These are phyloP conservation scores for Cyberlindnera amylophila DNA, from an alignment of 805 yeast species.

Conservation along the genomic window DNA sequence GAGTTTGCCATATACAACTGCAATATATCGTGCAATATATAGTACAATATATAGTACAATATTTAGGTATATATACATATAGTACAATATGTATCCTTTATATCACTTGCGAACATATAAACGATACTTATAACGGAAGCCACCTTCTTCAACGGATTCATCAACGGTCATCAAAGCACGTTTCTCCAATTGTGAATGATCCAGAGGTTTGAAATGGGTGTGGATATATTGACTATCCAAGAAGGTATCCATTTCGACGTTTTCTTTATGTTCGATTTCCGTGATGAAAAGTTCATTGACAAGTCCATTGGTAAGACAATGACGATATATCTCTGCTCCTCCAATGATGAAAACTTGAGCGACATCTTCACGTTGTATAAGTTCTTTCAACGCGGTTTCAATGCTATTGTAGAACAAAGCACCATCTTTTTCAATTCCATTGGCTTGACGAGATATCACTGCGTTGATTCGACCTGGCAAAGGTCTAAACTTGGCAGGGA, in stretches of 20 bases:
- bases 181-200: conserved; percentile 33
- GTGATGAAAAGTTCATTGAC: conserved; percentile 65
- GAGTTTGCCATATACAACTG: no score
- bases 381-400: conserved; percentile 36
- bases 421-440: conserved; percentile 22
- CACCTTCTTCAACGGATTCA: conserved; percentile 40
- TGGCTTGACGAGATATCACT: conserved; percentile 54
- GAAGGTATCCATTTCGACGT: conserved; percentile 64
- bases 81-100: no score
- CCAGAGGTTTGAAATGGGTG: conserved; percentile 36
- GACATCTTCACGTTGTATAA: conserved; percentile 31
- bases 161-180: conserved; percentile 33
- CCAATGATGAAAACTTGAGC: conserved; percentile 82
- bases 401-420: conserved; percentile 38
- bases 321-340: conserved; percentile 82
- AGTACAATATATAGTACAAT: neutral
- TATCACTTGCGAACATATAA: conserved; percentile 43
- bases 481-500: conserved; percentile 82
- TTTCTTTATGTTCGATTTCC: conserved; percentile 45
- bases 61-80: no score
- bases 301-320: conserved; percentile 42
- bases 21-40: no score
- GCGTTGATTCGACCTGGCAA: conserved; percentile 71
- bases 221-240: conserved; percentile 38
- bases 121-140: conserved; percentile 54